phyloP scores from a whole-genome alignment of 495 filamentous ascomycete species.

The Patellaria atrata region DNA sequence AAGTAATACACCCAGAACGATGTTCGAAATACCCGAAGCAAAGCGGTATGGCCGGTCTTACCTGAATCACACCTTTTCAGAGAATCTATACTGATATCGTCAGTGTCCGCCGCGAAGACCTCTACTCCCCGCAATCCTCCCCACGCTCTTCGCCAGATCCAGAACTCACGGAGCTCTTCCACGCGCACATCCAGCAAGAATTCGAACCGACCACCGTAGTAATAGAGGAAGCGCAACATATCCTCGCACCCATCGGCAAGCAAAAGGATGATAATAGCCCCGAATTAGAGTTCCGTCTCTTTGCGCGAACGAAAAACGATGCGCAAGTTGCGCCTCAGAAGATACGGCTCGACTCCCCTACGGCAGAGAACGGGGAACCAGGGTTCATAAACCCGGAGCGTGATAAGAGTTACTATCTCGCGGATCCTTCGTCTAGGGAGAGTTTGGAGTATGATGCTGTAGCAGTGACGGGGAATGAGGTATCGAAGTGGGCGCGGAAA shows the following conservation, averaged over 20 bases:
- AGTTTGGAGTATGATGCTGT: slow-evolving; percentile 26
- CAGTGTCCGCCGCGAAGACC: slow-evolving; percentile 39
- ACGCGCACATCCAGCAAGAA: slow-evolving; percentile 1
- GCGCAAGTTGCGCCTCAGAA: slow-evolving; percentile 23
- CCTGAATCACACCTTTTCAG: slow-evolving; percentile 11
- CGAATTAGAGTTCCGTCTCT: slow-evolving; percentile 40
- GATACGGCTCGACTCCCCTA: slow-evolving; percentile 15
- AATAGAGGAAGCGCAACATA: not conserved
- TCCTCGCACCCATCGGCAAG: not conserved
- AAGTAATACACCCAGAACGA: too few species aligned
- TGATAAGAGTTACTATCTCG: slow-evolving; percentile 33
- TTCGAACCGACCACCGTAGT: slow-evolving; percentile 1
- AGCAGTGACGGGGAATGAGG: slow-evolving; percentile 33
- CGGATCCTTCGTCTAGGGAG: slow-evolving; percentile 21
- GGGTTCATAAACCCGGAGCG: slow-evolving; percentile 30
- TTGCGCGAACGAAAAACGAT: too few species aligned
- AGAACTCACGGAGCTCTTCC: slow-evolving; percentile 11
- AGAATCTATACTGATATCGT: slow-evolving; percentile 1
- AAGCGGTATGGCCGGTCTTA: slow-evolving; percentile 31
- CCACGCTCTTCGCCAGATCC: slow-evolving; percentile 16
- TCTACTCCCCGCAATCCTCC: slow-evolving; percentile 24
- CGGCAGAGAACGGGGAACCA: slow-evolving; percentile 14
- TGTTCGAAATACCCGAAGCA: slow-evolving; percentile 39
- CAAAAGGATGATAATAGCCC: slow-evolving; percentile 18
- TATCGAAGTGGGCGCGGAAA: slow-evolving; percentile 25